Conservation (phyloP, 164 flowering plant genomes). For the Chloranthus sessilifolius region DNA sequence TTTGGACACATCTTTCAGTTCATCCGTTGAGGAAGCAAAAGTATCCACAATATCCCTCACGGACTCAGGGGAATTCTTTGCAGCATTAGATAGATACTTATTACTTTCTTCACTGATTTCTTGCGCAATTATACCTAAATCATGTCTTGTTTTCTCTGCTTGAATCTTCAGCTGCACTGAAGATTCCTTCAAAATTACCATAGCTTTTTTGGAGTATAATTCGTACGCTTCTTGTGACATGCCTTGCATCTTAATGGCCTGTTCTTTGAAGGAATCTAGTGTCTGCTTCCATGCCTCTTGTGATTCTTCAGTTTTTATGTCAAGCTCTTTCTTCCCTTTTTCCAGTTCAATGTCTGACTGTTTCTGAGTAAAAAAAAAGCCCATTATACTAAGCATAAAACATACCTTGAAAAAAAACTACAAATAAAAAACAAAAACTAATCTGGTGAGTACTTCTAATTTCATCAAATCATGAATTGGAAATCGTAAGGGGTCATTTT, state of each 20-base stretch:
- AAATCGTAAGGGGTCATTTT: background rate
- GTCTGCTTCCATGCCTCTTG: slow-evolving; percentile 68
- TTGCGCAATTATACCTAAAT: slow-evolving; percentile 48
- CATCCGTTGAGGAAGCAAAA: slow-evolving; percentile 39
- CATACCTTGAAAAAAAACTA: too few species aligned
- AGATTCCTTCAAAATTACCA: slow-evolving; percentile 50
- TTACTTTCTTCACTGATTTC: slow-evolving; percentile 62
- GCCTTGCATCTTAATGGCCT: slow-evolving; percentile 70
- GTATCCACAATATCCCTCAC: slow-evolving; percentile 83
- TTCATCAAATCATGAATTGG: background rate
- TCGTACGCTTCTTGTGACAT: slow-evolving; percentile 83
- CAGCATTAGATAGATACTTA: slow-evolving; percentile 54
- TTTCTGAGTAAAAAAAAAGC: slow-evolving; percentile 25
- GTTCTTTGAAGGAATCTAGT: slow-evolving; percentile 65
- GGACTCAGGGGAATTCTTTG: slow-evolving; percentile 65
- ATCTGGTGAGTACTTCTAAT: background rate
- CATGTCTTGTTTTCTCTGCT: slow-evolving; percentile 68
- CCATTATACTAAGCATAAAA: too few species aligned
- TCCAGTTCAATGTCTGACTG: slow-evolving; percentile 57
- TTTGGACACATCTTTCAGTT: slow-evolving; percentile 45
- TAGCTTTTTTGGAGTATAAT: slow-evolving; percentile 56
- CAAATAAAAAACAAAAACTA: background rate
- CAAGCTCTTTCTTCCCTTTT: slow-evolving; percentile 28
- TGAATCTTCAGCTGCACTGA: slow-evolving; percentile 65
- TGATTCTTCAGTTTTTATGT: slow-evolving; percentile 39